Conservation (phyloP, 176 grass and related monocot genomes). For the Carex cristatella region DNA sequence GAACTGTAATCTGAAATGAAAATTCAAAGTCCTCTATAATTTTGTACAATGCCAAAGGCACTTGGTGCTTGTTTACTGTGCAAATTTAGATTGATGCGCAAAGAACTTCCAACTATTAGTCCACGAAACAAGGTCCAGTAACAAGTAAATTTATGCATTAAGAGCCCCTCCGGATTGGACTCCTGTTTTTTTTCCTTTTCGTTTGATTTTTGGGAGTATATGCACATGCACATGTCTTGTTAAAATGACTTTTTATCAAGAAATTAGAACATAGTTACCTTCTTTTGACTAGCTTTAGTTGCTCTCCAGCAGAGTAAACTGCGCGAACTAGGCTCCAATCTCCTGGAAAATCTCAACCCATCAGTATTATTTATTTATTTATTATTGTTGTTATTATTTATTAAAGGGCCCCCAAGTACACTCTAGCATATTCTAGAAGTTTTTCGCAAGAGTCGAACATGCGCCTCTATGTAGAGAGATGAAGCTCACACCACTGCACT, state of each 20-base stretch:
- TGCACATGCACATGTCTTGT: neutral
- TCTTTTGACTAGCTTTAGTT: slow-evolving; percentile 22
- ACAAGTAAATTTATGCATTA: neutral
- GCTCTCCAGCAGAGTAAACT: slow-evolving; percentile 40
- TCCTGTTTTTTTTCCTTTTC: neutral
- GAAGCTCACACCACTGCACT: too few relatives aligned
- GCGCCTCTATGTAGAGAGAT: too few relatives aligned
- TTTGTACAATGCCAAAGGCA: neutral
- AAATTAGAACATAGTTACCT: slow-evolving; percentile 23
- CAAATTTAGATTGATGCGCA: neutral
- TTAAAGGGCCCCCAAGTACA: too few relatives aligned
- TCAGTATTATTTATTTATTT: neutral
- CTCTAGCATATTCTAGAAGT: too few relatives aligned
- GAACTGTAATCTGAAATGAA: slow-evolving; percentile 14
- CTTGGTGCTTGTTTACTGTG: neutral
- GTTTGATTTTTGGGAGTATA: neutral
- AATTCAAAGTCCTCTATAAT: slow-evolving; percentile 12
- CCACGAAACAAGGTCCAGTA: neutral
- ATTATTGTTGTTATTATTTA: too few relatives aligned
- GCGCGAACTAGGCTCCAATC: slow-evolving; percentile 40
- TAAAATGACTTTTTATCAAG: neutral
- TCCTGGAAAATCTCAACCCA: slow-evolving; percentile 32
- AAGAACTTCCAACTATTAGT: neutral
- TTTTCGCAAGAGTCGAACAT: too few relatives aligned
- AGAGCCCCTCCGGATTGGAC: neutral